These are phyloP conservation scores for Gossypium longicalyx DNA, from an alignment of 345 rosid genomes.

Conservation along the genomic window DNA sequence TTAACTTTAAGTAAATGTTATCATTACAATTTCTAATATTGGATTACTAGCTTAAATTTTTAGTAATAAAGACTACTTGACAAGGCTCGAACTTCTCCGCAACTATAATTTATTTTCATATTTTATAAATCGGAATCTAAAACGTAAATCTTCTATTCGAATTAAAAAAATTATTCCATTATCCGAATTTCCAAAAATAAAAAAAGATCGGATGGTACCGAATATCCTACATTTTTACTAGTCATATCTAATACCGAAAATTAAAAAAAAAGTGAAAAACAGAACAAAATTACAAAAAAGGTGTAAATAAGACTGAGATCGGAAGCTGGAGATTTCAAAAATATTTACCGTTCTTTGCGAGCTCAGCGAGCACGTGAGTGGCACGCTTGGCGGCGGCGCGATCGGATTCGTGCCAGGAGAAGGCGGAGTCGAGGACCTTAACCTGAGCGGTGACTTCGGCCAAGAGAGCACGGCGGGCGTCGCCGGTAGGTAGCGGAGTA, in stretches of 20 bases:
- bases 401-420: conserved; percentile 85
- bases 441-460: conserved; percentile 71
- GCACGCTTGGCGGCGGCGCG: conserved; percentile 97
- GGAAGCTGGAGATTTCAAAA: not conserved
- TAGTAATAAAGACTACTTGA: too few relatives aligned
- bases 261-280: conserved; percentile 6
- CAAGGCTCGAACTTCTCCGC: not conserved
- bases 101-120: not conserved
- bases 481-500: conserved; percentile 57
- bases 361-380: conserved; percentile 88
- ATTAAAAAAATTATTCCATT: not conserved
- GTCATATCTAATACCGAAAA: not conserved
- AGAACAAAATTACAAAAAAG: conserved; percentile 2
- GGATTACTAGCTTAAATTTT: too few relatives aligned
- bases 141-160: not conserved
- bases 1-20: not conserved
- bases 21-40: too few relatives aligned
- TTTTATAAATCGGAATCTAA: not conserved
- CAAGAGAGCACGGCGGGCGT: conserved; percentile 54
- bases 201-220: not conserved
- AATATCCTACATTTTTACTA: not conserved
- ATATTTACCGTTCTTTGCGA: conserved; percentile 79
- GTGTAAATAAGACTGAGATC: conserved; percentile 28
- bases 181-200: not conserved
- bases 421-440: conserved; percentile 54